Conservation (phyloP, 495 filamentous ascomycete species). For the Sporormia fimetaria region DNA sequence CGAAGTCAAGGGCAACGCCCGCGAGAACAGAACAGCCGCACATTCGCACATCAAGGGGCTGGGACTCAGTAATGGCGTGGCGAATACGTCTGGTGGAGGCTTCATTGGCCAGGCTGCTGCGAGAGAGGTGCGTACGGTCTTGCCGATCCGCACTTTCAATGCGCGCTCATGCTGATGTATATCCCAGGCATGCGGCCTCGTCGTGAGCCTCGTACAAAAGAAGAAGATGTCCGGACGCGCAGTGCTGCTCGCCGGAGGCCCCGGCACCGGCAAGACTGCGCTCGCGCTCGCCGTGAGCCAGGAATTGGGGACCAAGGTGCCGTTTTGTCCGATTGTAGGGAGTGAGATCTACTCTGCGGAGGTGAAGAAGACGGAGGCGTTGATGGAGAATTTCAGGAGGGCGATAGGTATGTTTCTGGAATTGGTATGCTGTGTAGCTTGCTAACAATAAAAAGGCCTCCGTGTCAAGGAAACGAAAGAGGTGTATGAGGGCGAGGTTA, state of each 20-base stretch:
- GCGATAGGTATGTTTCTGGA: constrained; percentile 58
- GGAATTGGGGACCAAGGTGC: constrained; percentile 92
- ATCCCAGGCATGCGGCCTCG: constrained; percentile 77
- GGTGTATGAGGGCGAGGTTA: constrained; percentile 96
- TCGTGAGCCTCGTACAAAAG: constrained; percentile 85
- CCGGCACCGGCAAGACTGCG: constrained; percentile 94
- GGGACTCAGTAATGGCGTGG: constrained; percentile 71
- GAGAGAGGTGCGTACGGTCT: constrained; percentile 52
- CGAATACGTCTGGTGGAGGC: constrained; percentile 62
- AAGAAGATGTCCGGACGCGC: constrained; percentile 97
- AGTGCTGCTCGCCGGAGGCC: constrained; percentile 81
- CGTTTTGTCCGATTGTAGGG: constrained; percentile 92
- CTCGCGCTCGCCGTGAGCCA: constrained; percentile 88
- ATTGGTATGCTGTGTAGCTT: neutral
- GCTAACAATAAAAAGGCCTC: constrained; percentile 41
- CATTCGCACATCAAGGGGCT: constrained; percentile 96
- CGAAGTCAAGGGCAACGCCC: constrained; percentile 89
- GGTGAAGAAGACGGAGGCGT: constrained; percentile 95
- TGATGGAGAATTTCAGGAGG: constrained; percentile 97
- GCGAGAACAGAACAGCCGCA: constrained; percentile 88
- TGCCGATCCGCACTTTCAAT: too few species aligned
- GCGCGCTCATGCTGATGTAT: neutral
- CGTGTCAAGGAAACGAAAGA: constrained; percentile 97
- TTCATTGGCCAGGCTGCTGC: constrained; percentile 85
- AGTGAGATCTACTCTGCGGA: constrained; percentile 95